phyloP scores from a whole-genome alignment of 345 rosid genomes.

The Carallia brachiata region DNA sequence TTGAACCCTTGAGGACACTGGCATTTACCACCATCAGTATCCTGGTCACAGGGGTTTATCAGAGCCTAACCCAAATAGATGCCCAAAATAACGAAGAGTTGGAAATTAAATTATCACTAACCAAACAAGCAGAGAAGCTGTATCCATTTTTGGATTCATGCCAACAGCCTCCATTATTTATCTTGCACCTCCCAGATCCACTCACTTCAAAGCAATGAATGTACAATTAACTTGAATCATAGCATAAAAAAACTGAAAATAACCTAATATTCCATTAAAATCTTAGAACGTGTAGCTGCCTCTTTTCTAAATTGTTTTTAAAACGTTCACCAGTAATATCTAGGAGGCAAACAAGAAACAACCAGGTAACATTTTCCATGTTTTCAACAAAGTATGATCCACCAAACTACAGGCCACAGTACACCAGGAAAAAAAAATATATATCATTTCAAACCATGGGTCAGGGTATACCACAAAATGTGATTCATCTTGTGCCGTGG shows the following conservation, averaged over 20 bases:
- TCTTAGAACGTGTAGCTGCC: background rate
- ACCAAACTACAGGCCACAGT: background rate
- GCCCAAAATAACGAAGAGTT: background rate
- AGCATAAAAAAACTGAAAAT: background rate
- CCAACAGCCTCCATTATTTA: slow-evolving; percentile 78
- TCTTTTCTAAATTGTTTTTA: background rate
- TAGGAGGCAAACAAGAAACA: background rate
- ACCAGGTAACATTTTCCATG: background rate
- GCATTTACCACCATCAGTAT: slow-evolving; percentile 63
- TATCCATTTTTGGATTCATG: slow-evolving; percentile 54
- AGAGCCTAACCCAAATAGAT: slow-evolving; percentile 14
- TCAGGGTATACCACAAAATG: no score
- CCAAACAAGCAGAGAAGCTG: slow-evolving; percentile 69
- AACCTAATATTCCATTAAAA: no score
- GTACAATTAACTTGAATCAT: background rate
- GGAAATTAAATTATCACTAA: slow-evolving; percentile 33
- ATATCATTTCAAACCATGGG: no score
- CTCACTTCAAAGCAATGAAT: slow-evolving; percentile 43
- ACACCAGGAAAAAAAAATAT: background rate
- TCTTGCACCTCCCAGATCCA: slow-evolving; percentile 64
- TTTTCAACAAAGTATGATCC: background rate
- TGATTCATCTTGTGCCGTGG: no score
- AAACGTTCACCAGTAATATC: background rate
- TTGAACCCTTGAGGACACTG: slow-evolving; percentile 85
- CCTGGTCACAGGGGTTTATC: slow-evolving; percentile 44